phyloP scores from a whole-genome alignment of 2,329 filamentous ascomycete genomes.

The Cordyceps cateniannulata region DNA sequence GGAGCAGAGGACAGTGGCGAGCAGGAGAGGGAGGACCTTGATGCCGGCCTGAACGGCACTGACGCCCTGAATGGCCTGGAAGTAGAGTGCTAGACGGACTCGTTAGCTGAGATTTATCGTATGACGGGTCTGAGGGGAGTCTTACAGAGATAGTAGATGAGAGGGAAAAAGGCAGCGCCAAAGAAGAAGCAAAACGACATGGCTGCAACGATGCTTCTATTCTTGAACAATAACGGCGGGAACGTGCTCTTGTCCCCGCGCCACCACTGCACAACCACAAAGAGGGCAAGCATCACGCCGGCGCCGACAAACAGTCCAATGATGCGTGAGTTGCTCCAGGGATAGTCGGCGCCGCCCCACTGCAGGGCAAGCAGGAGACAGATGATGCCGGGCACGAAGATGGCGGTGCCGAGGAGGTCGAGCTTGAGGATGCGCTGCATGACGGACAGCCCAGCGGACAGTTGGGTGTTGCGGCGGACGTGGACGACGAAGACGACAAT shows the following conservation, averaged over 20 bases:
- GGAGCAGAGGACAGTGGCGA: slow-evolving; percentile 11
- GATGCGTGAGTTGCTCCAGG: slow-evolving; percentile 43
- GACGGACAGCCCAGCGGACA: slow-evolving; percentile 27
- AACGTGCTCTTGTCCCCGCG: slow-evolving; percentile 38
- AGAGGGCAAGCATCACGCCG: slow-evolving; percentile 38
- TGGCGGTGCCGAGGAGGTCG: slow-evolving; percentile 42
- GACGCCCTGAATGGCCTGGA: slow-evolving; percentile 32
- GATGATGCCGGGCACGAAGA: slow-evolving; percentile 46
- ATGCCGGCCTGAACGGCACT: slow-evolving; percentile 24
- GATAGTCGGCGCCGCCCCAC: slow-evolving; percentile 46
- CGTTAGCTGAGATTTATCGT: slow-evolving; percentile 50
- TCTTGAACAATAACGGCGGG: slow-evolving; percentile 38
- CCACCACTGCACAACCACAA: slow-evolving; percentile 40
- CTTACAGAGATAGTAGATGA: slow-evolving; percentile 40
- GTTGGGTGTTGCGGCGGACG: slow-evolving; percentile 30
- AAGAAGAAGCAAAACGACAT: slow-evolving; percentile 43
- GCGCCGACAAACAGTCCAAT: slow-evolving; percentile 46
- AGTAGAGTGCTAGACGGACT: slow-evolving; percentile 30
- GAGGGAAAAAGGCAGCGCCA: slow-evolving; percentile 44
- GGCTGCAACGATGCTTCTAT: slow-evolving; percentile 33
- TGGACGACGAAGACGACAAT: slow-evolving; percentile 42
- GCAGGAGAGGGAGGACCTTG: slow-evolving; percentile 15
- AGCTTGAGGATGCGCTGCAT: slow-evolving; percentile 35
- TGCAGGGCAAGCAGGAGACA: slow-evolving; percentile 50
- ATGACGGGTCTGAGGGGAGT: too few relatives aligned